These are phyloP conservation scores for Yamadazyma phyllophila DNA, from an alignment of 805 yeast species.

Conservation along the genomic window DNA sequence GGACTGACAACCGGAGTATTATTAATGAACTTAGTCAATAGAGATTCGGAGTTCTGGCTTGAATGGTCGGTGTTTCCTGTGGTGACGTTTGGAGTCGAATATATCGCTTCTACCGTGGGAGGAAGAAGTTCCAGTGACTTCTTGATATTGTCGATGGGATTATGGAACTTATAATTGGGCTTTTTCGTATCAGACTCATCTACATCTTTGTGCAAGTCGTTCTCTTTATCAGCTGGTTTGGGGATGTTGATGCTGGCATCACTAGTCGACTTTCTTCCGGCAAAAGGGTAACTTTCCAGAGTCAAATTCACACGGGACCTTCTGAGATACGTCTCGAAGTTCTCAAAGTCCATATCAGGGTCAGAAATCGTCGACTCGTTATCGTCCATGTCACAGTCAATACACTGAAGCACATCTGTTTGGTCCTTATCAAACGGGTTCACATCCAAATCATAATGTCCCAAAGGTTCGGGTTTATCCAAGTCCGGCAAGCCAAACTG, in stretches of 20 bases:
- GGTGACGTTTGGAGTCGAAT: conserved; percentile 14
- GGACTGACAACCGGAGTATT: neutral
- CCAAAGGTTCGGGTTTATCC: neutral
- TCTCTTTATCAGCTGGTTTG: conserved; percentile 21
- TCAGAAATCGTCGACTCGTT: conserved; percentile 14
- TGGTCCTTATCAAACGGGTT: conserved; percentile 5
- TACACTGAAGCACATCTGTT: neutral
- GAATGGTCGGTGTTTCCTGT: neutral
- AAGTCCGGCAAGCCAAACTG: conserved; percentile 4
- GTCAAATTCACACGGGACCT: conserved; percentile 30
- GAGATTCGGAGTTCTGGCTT: conserved; percentile 1
- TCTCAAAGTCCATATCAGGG: conserved; percentile 19
- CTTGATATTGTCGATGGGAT: conserved; percentile 32
- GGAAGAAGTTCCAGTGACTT: conserved; percentile 16
- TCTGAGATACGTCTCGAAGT: conserved; percentile 31
- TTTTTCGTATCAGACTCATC: neutral
- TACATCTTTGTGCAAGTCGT: neutral
- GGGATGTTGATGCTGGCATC: conserved; percentile 12
- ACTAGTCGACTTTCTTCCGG: conserved; percentile 20
- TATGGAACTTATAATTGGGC: conserved; percentile 27
- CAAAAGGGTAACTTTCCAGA: conserved; percentile 16
- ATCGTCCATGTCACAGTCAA: conserved; percentile 9
- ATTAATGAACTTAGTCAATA: conserved; percentile 4
- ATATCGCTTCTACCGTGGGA: conserved; percentile 35
- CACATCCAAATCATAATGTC: neutral